These are phyloP conservation scores for Acacia pycnantha DNA, from an alignment of 331 rosid species.

Conservation along the genomic window DNA sequence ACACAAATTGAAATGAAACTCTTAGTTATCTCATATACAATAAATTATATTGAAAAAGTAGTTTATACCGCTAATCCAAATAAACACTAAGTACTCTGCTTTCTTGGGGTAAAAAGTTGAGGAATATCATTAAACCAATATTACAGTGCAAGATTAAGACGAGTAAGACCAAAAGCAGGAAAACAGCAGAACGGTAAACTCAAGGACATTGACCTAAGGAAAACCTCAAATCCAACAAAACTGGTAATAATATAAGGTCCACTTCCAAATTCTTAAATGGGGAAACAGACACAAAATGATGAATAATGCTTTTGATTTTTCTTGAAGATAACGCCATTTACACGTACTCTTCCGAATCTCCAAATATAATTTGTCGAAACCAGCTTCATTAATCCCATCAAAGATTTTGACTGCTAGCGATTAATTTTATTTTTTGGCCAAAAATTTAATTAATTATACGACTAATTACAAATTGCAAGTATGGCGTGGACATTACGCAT, in stretches of 20 bases:
- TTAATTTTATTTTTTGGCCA: not conserved
- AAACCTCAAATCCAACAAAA: no score
- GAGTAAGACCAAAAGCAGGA: no score
- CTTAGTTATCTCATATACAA: rapidly evolving
- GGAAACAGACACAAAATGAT: not conserved
- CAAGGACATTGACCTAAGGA: no score
- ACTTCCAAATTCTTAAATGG: not conserved
- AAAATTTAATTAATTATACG: not conserved
- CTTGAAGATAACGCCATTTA: not conserved
- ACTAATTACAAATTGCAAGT: not conserved
- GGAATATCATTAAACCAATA: no score
- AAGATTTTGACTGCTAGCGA: not conserved
- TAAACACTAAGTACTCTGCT: no score
- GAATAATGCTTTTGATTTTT: not conserved
- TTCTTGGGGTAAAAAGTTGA: no score
- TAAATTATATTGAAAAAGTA: no score
- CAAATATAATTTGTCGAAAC: not conserved
- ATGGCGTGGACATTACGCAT: not conserved
- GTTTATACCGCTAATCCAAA: rapidly evolving
- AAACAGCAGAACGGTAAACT: no score
- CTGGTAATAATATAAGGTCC: not conserved
- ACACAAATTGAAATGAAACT: no score
- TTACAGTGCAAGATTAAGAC: no score
- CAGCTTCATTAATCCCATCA: not conserved
- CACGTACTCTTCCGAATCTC: not conserved